Conservation (phyloP, 2,329 filamentous ascomycete genomes). For the Sordariomycetes sp. region DNA sequence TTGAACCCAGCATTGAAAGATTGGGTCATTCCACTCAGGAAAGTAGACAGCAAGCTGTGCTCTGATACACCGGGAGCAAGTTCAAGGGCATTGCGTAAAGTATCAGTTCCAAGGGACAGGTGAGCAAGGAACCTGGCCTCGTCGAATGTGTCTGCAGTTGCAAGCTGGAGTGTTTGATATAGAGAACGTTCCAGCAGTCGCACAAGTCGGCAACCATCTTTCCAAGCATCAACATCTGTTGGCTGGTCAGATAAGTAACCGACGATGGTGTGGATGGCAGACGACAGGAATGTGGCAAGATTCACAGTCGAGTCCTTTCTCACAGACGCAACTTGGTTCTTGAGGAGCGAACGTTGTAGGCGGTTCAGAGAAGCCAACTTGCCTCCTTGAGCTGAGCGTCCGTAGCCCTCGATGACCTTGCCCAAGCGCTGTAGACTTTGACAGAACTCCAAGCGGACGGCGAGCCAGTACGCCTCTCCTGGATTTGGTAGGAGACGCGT, state of each 20-base stretch:
- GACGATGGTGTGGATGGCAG: slow-evolving; percentile 29
- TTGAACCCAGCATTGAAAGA: slow-evolving; percentile 64
- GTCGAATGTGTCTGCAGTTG: slow-evolving; percentile 39
- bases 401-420: slow-evolving; percentile 30
- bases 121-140: slow-evolving; percentile 58
- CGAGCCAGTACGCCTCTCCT: slow-evolving; percentile 36
- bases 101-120: slow-evolving; percentile 38
- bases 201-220: slow-evolving; percentile 13
- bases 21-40: no score
- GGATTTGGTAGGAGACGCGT: slow-evolving; percentile 31
- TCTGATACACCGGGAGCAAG: neutral
- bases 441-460: slow-evolving; percentile 40
- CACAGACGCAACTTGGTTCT: slow-evolving; percentile 43
- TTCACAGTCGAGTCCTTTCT: slow-evolving; percentile 52
- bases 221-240: slow-evolving; percentile 1
- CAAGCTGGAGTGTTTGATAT: slow-evolving; percentile 40
- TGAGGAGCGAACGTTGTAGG: slow-evolving; percentile 50
- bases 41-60: slow-evolving; percentile 6
- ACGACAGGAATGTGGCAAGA: slow-evolving; percentile 40
- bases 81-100: slow-evolving; percentile 20
- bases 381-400: slow-evolving; percentile 29
- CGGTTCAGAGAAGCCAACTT: slow-evolving; percentile 48
- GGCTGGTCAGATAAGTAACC: slow-evolving; percentile 27
- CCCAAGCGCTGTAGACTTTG: slow-evolving; percentile 32
- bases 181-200: slow-evolving; percentile 41